phyloP scores from a whole-genome alignment of 345 rosid species.

The Heritiera fomes region DNA sequence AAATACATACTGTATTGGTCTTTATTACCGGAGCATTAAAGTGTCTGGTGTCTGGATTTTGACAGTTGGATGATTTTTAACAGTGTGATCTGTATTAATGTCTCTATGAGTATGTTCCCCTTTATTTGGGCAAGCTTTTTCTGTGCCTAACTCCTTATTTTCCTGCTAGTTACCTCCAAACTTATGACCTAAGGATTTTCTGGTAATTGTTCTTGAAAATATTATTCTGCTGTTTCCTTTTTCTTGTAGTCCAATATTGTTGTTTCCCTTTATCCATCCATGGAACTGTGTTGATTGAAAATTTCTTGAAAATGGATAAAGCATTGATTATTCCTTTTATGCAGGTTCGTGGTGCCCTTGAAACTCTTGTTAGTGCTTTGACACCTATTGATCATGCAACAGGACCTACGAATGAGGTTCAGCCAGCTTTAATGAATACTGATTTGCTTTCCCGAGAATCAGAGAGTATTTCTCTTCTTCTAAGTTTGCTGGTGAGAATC shows the following conservation, averaged over 20 bases:
- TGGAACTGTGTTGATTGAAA: neutral
- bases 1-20: neutral
- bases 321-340: slow-evolving; percentile 8
- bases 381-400: slow-evolving; percentile 82
- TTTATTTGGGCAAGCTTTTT: neutral
- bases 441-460: slow-evolving; percentile 93
- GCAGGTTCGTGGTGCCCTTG: slow-evolving; percentile 93
- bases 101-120: neutral
- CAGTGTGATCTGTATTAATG: neutral
- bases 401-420: slow-evolving; percentile 73
- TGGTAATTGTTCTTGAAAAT: neutral
- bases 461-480: slow-evolving; percentile 87
- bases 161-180: neutral
- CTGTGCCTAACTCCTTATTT: neutral
- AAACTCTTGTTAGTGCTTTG: slow-evolving; percentile 88
- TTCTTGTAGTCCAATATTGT: neutral
- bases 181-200: neutral
- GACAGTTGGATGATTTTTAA: neutral
- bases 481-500: slow-evolving; percentile 82
- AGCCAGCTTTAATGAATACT: slow-evolving; percentile 91
- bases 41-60: neutral
- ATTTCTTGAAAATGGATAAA: slow-evolving; percentile 1
- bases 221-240: neutral
- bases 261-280: neutral
- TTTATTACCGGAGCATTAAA: neutral